Evolutionary conservation across 768 basidiomycete genomes (phyloP), one percentile per base, ranked within the genome.

Genomic region (Leucosporidium creatinivorum): DNA sequence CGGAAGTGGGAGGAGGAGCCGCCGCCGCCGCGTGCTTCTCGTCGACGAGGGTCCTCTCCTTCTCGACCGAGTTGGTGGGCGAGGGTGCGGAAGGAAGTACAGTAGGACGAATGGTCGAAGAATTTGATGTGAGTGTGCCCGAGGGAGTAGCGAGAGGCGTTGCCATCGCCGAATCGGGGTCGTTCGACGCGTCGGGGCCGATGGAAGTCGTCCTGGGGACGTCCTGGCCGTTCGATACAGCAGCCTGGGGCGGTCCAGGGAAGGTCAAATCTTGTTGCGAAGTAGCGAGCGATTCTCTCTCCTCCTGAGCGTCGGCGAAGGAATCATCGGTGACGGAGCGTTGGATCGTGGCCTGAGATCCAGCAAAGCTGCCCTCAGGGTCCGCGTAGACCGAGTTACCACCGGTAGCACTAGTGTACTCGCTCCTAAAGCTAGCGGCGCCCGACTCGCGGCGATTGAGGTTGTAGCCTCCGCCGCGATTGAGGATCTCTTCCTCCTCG

Each of bases 331-430:
- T n/a, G 10, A 26, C 52, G 26, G n/a, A 25, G 23, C 57, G 19
- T 36, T 58, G 57, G 36, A 58, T 58, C 36, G 57, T 58, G 4
- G 57, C 31, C 17, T 58, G 57, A 12, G 25, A 17, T 8, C 57
- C 57, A n/a, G 31, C 31, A 19, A 36, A 33, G 36, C 57, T 58
- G 23, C 31, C 57, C 12, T 33, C 30, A 1, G 55, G 33, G 31
- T 58, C 57, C 9, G 57, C 57, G 57, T 58, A 58, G 57, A 58
- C 23, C 30, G 55, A 56, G 30, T 56, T 30, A 12, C 55, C 31
- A n/a, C 57, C 36, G 1, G 57, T 58, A 9, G 30, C 57, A 36
- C 57, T 39, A 13, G 57, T 58, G 33, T 36, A 39, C 33, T 58
- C 57, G 57, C 57, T 58, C 23, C 30, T 17, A 13, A 58, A 36